These are phyloP conservation scores for Psilocybe cubensis DNA, from an alignment of 768 basidiomycete species.

Conservation along the genomic window DNA sequence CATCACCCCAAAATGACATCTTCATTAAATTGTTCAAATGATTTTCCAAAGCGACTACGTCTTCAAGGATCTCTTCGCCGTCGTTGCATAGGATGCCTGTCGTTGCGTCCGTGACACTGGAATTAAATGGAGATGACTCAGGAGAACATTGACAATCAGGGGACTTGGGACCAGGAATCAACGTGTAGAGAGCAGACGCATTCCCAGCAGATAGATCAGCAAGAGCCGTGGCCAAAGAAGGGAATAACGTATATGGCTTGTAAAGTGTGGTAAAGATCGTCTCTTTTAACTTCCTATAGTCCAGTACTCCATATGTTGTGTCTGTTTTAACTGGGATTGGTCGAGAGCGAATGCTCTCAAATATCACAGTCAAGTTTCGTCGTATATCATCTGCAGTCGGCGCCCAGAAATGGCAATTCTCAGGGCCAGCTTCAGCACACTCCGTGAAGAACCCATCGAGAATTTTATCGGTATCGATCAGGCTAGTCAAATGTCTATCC, in stretches of 20 bases:
- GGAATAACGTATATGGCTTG: constrained; percentile 33
- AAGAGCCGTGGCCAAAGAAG: constrained; percentile 35
- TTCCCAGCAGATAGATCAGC: constrained; percentile 36
- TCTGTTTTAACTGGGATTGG: constrained; percentile 37
- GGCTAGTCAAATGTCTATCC: constrained; percentile 39
- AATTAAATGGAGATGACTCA: neutral
- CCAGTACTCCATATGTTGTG: constrained; percentile 35
- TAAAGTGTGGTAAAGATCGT: constrained; percentile 37
- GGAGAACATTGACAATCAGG: neutral
- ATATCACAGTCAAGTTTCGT: constrained; percentile 36
- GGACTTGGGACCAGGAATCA: neutral
- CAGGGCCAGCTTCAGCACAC: constrained; percentile 40
- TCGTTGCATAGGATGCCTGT: constrained; percentile 38
- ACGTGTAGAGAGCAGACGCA: constrained; percentile 12
- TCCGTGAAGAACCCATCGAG: constrained; percentile 37
- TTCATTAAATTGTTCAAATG: constrained; percentile 28
- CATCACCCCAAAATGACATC: constrained; percentile 32
- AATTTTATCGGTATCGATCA: constrained; percentile 39
- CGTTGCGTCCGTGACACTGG: neutral
- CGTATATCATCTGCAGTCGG: constrained; percentile 32
- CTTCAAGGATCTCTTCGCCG: constrained; percentile 30
- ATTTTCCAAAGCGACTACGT: constrained; percentile 29
- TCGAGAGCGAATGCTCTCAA: constrained; percentile 27
- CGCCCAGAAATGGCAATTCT: constrained; percentile 39
- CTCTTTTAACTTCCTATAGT: constrained; percentile 32